These are phyloP conservation scores for Leishmania guyanensis DNA, from an alignment of 208 protist species.

Conservation along the genomic window DNA sequence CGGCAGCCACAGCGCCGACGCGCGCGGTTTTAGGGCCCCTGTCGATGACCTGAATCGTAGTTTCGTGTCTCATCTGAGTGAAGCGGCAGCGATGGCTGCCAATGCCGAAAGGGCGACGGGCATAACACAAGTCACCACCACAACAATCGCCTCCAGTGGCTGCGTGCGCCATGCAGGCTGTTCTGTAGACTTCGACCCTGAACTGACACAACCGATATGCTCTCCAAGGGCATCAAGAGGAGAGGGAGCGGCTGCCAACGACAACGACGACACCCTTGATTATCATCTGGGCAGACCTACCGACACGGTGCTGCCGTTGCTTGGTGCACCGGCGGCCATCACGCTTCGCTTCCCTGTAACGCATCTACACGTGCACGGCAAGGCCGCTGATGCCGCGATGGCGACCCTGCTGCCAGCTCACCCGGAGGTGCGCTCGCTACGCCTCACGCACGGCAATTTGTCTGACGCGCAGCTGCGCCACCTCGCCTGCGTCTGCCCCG, in stretches of 20 bases:
- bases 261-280: neutral
- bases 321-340: neutral
- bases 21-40: neutral
- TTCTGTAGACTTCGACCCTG: neutral
- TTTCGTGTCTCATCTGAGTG: neutral
- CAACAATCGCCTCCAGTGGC: neutral
- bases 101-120: neutral
- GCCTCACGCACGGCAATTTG: slow-evolving; percentile 41
- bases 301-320: neutral
- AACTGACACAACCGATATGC: neutral
- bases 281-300: neutral
- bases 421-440: slow-evolving; percentile 40
- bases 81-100: neutral
- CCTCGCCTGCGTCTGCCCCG: slow-evolving; percentile 41
- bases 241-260: neutral
- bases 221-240: neutral
- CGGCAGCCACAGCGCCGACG: neutral
- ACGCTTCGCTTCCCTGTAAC: neutral
- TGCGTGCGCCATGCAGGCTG: neutral
- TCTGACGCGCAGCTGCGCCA: slow-evolving; percentile 38
- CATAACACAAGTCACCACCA: neutral
- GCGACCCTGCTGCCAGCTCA: slow-evolving; percentile 30
- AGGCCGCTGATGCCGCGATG: slow-evolving; percentile 20
- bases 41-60: neutral
- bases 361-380: slow-evolving; percentile 22